Percentiles rank a stretch among this genome's conserved stretches.
Conservation (phyloP, 2,329 filamentous ascomycete genomes). For the Capronia epimyces region DNA sequence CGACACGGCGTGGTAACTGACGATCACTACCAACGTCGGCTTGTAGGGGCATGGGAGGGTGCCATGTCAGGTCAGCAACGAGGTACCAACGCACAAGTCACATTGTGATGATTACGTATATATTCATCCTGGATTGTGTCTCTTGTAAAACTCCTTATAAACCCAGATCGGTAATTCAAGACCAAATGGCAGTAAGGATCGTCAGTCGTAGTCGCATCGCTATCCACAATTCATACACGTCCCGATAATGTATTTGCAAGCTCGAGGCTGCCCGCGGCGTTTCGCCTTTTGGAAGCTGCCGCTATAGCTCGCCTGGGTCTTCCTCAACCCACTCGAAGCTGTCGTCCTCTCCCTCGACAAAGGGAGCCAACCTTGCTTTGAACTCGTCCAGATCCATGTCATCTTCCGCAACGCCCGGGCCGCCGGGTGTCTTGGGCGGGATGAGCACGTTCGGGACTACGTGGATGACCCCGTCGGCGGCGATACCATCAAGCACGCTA, state of each 20-base stretch:
- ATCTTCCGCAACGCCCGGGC: constrained; percentile 33
- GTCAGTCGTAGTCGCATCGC: constrained; percentile 14
- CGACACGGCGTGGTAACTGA: too few relatives aligned
- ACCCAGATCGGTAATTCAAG: not conserved
- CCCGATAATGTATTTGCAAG: not conserved
- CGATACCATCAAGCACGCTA: constrained; percentile 62
- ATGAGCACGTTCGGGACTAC: constrained; percentile 68
- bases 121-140: not conserved
- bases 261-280: not conserved
- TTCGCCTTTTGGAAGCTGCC: too few relatives aligned
- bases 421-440: constrained; percentile 58
- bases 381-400: constrained; percentile 55
- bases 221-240: constrained; percentile 2
- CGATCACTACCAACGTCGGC: too few relatives aligned
- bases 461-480: constrained; percentile 76
- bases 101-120: not conserved
- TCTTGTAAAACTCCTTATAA: not conserved
- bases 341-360: constrained; percentile 33
- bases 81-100: not conserved
- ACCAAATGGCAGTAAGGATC: constrained; percentile 14
- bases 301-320: constrained; percentile 13
- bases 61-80: not conserved
- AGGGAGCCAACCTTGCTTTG: constrained; percentile 50
- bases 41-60: too few relatives aligned
- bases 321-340: constrained; percentile 11